A percentile compares a stretch with the other conserved stretches of the same genome.
Evolutionary conservation across 371 early-diverging fungal species (phyloP).

Genomic region (Syncephalastrum racemosum): DNA sequence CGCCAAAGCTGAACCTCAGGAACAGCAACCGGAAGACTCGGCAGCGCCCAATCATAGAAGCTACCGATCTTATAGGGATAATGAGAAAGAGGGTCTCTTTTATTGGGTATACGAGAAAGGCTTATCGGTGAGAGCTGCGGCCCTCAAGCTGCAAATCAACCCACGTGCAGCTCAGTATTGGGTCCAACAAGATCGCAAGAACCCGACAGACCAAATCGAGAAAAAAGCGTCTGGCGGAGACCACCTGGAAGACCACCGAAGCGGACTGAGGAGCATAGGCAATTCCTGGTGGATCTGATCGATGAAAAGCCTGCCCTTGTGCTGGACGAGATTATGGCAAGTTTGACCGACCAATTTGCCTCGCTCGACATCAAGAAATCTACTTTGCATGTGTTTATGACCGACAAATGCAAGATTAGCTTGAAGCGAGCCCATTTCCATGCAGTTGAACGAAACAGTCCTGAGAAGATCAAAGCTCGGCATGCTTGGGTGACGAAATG

Average conservation of each 20-base stretch:
- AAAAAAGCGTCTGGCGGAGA: constrained; percentile 17
- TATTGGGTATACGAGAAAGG: constrained; percentile 11
- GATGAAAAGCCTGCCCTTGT: constrained; percentile 21
- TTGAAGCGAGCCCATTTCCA: constrained; percentile 24
- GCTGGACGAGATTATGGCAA: constrained; percentile 24
- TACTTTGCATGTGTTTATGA: constrained; percentile 20
- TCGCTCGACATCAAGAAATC: constrained; percentile 19
- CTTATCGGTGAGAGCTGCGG: constrained; percentile 8
- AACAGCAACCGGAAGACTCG: too few relatives aligned
- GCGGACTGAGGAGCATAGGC: constrained; percentile 11
- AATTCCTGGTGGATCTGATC: constrained; percentile 15
- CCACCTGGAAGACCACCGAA: constrained; percentile 18
- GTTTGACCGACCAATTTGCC: constrained; percentile 19
- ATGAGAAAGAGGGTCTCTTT: constrained; percentile 11
- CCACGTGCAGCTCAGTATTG: constrained; percentile 12
- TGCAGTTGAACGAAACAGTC: constrained; percentile 22
- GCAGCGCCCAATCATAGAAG: too few relatives aligned
- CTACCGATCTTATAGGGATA: constrained; percentile 10
- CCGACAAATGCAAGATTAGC: constrained; percentile 22
- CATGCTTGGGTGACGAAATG: constrained; percentile 15
- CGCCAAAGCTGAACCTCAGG: constrained; percentile 5
- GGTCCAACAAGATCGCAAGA: constrained; percentile 19
- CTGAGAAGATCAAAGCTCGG: constrained; percentile 22
- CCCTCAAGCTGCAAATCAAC: constrained; percentile 8
- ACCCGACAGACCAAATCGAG: constrained; percentile 20